These are phyloP conservation scores for Cordyceps sp. DNA, from an alignment of 2,329 filamentous ascomycete genomes.

Conservation along the genomic window DNA sequence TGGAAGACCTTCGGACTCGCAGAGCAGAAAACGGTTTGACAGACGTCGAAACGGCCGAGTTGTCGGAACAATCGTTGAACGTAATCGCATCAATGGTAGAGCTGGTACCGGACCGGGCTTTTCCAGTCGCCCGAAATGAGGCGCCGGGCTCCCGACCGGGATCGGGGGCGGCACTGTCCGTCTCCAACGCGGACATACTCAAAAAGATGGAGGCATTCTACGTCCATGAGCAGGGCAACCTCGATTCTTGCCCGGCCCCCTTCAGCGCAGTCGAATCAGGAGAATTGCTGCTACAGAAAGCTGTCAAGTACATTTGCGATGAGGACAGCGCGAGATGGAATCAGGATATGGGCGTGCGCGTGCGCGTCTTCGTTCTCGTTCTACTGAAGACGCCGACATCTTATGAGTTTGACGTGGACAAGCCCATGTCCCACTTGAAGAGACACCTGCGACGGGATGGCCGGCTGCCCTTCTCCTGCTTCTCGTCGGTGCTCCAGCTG, in stretches of 20 bases:
- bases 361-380: slow-evolving; percentile 41
- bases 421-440: slow-evolving; percentile 33
- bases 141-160: slow-evolving; percentile 1
- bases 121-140: slow-evolving; percentile 15
- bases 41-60: slow-evolving; percentile 11
- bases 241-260: slow-evolving; percentile 44
- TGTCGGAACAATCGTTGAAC: slow-evolving; percentile 19
- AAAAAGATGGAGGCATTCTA: slow-evolving; percentile 51
- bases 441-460: slow-evolving; percentile 22
- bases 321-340: slow-evolving; percentile 23
- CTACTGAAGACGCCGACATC: slow-evolving; percentile 32
- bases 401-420: slow-evolving; percentile 25
- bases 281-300: slow-evolving; percentile 47
- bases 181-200: slow-evolving; percentile 32
- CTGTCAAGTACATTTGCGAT: slow-evolving; percentile 32
- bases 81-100: slow-evolving; percentile 43
- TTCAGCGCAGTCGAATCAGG: slow-evolving; percentile 38
- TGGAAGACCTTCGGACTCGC: slow-evolving; percentile 32
- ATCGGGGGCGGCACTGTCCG: slow-evolving; percentile 2
- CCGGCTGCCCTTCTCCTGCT: slow-evolving; percentile 32
- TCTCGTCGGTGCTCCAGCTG: slow-evolving; percentile 42
- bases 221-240: slow-evolving; percentile 49
- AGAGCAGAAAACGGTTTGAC: slow-evolving; percentile 15
- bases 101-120: slow-evolving; percentile 47
- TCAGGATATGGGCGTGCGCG: slow-evolving; percentile 36